Percentiles rank a stretch among this genome's conserved stretches.
These are phyloP conservation scores for Diaporthe capsici DNA, from an alignment of 2,329 filamentous ascomycete species.

Conservation along the genomic window DNA sequence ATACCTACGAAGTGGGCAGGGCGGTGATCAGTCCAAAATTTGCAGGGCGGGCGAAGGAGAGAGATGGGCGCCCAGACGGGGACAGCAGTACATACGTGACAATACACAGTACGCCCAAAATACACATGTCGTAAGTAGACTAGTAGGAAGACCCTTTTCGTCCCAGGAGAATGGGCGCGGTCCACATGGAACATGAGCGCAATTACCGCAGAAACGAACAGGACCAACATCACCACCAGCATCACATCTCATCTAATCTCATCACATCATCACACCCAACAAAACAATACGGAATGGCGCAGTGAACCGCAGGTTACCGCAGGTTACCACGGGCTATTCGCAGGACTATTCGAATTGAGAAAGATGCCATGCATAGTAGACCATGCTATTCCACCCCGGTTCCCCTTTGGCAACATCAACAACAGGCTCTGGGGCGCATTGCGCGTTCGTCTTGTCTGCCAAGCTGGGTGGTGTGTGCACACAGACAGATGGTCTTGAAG, in stretches of 20 bases:
- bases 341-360: not conserved
- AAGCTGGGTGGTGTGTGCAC: not conserved
- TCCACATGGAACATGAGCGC: conserved; percentile 22
- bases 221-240: conserved; percentile 12
- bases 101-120: not conserved
- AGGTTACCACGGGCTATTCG: not conserved
- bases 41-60: conserved; percentile 13
- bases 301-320: conserved; percentile 2
- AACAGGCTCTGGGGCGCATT: not conserved
- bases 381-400: conserved; percentile 8
- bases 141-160: conserved; percentile 26
- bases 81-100: not conserved
- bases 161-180: conserved; percentile 28
- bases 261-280: conserved; percentile 25
- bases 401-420: not conserved
- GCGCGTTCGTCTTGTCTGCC: conserved; percentile 23
- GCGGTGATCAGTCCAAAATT: conserved; percentile 14
- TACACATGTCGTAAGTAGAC: conserved; percentile 23
- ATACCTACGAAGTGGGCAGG: not conserved
- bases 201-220: conserved; percentile 29
- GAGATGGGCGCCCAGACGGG: not conserved
- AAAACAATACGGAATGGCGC: not conserved
- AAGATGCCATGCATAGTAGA: conserved; percentile 5
- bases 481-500: not conserved
- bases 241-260: conserved; percentile 30